These are phyloP conservation scores for Chernovozyma aurita DNA, from an alignment of 1,139 yeast genomes.

Conservation along the genomic window DNA sequence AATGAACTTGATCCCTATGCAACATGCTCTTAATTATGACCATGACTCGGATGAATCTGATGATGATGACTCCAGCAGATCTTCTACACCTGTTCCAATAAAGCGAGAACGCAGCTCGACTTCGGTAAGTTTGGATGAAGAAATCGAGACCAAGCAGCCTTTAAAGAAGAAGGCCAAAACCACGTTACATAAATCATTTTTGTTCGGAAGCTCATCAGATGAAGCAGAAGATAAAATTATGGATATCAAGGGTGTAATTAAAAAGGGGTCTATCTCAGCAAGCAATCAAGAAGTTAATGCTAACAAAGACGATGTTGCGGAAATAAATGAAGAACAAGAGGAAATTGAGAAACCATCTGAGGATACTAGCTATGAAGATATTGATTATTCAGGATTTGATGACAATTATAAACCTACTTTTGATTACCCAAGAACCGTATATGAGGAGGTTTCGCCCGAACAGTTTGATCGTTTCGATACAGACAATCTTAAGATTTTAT, in stretches of 20 bases:
- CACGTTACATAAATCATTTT: conserved; percentile 18
- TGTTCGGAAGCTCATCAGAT: conserved; percentile 30
- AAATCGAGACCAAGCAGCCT: conserved; percentile 20
- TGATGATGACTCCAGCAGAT: conserved; percentile 37
- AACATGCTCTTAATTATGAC: conserved; percentile 63
- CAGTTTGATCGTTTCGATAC: conserved; percentile 29
- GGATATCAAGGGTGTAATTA: conserved; percentile 4
- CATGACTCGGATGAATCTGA: conserved; percentile 45
- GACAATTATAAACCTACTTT: conserved; percentile 42
- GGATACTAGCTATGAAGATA: conserved; percentile 5
- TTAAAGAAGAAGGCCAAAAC: conserved; percentile 18
- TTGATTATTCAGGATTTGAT: conserved; percentile 25
- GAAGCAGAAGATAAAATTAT: conserved; percentile 20
- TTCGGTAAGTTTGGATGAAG: conserved; percentile 23
- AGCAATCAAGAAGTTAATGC: conserved; percentile 1
- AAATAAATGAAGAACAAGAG: conserved; percentile 7
- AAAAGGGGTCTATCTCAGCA: conserved; percentile 5
- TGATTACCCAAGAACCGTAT: conserved; percentile 47
- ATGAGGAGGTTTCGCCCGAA: conserved; percentile 29
- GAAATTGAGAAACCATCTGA: conserved; percentile 8
- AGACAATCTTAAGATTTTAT: conserved; percentile 45
- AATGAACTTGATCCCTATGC: conserved; percentile 30
- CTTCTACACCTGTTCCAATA: conserved; percentile 35
- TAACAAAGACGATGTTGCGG: conserved; percentile 6
- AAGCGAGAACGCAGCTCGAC: conserved; percentile 19